Evolutionary conservation across 805 yeast genomes (phyloP).

Genomic region (Saturnispora sanitii): DNA sequence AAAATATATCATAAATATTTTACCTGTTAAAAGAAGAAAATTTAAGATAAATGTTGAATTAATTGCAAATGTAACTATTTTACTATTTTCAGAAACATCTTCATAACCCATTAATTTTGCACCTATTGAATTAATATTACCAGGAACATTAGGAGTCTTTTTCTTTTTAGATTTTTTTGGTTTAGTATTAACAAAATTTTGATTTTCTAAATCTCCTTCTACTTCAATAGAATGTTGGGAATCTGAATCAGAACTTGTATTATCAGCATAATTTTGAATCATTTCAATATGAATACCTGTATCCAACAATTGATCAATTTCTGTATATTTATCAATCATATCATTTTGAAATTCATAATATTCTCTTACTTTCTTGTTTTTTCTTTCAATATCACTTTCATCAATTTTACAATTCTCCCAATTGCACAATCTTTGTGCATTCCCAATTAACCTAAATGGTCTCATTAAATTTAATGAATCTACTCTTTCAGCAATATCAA

Average conservation of each 20-base stretch:
- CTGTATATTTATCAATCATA: conserved; percentile 43
- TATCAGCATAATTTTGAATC: conserved; percentile 47
- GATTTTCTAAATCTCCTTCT: conserved; percentile 9
- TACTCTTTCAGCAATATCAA: conserved; percentile 17
- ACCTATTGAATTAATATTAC: conserved; percentile 48
- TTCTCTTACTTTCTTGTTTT: conserved; percentile 24
- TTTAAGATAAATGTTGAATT: conserved; percentile 54
- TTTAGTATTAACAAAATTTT: not conserved
- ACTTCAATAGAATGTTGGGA: conserved; percentile 16
- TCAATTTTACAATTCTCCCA: conserved; percentile 29
- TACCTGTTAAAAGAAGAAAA: conserved; percentile 48
- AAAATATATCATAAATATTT: conserved; percentile 47
- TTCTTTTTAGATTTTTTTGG: not conserved
- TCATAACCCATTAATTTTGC: conserved; percentile 38
- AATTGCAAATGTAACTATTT: conserved; percentile 46
- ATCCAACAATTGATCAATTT: conserved; percentile 57
- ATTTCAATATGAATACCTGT: conserved; percentile 59
- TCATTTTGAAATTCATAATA: conserved; percentile 55
- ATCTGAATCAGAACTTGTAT: conserved; percentile 14
- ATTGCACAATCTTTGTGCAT: conserved; percentile 26
- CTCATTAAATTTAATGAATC: conserved; percentile 34
- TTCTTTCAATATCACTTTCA: conserved; percentile 19
- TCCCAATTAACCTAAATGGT: conserved; percentile 39
- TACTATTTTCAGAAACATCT: conserved; percentile 25
- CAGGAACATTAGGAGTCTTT: conserved; percentile 35